A percentile compares a stretch with the other conserved stretches of the same genome.
These are phyloP conservation scores for Solanum virginianum DNA, from an alignment of 257 asterid species.

Conservation along the genomic window DNA sequence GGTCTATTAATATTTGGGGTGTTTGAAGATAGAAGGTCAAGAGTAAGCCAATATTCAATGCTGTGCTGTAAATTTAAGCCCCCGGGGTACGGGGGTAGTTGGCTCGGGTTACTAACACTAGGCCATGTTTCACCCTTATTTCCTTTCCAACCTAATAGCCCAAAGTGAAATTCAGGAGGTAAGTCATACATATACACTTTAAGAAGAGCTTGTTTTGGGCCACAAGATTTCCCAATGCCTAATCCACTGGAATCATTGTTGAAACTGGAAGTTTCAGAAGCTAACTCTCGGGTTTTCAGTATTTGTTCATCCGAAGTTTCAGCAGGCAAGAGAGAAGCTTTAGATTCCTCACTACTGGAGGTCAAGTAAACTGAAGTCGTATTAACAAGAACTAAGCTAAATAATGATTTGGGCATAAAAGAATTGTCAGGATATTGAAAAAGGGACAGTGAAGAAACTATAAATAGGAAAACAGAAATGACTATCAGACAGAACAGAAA, in stretches of 20 bases:
- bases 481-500: conserved; percentile 44
- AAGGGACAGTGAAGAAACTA: conserved; percentile 41
- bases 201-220: conserved; percentile 31
- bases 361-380: conserved; percentile 15
- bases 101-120: conserved; percentile 11
- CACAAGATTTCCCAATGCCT: conserved; percentile 18
- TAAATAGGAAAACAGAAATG: conserved; percentile 41
- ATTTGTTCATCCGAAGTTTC: conserved; percentile 1
- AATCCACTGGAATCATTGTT: not conserved
- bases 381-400: conserved; percentile 20
- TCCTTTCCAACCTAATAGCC: conserved; percentile 53
- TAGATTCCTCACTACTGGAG: not conserved
- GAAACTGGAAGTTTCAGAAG: not conserved
- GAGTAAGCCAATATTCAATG: conserved; percentile 68
- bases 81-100: conserved; percentile 61
- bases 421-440: conserved; percentile 24
- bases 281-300: not conserved
- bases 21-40: conserved; percentile 64
- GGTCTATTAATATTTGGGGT: conserved; percentile 30
- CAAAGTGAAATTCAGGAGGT: conserved; percentile 70
- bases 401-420: conserved; percentile 21
- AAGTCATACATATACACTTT: conserved; percentile 68
- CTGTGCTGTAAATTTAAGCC: conserved; percentile 75
- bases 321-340: not conserved
- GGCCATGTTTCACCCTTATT: conserved; percentile 49